These are phyloP conservation scores for Cryptococcus sp. DNA, from an alignment of 1,284 basidiomycete genomes.

Conservation along the genomic window DNA sequence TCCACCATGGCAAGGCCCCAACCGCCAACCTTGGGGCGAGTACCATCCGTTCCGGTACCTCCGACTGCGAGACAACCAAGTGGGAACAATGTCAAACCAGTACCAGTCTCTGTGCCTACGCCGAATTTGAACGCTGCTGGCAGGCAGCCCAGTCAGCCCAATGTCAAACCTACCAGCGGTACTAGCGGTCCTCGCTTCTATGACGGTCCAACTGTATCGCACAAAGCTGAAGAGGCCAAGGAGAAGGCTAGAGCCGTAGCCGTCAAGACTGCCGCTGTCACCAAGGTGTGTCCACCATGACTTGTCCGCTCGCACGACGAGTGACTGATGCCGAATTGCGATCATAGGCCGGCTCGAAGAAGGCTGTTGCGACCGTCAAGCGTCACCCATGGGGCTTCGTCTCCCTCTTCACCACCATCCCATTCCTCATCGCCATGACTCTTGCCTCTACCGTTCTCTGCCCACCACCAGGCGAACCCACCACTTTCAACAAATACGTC, in stretches of 20 bases:
- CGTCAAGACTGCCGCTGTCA: constrained; percentile 17
- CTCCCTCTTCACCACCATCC: constrained; percentile 40
- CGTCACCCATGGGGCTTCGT: constrained; percentile 35
- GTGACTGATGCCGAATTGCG: background rate
- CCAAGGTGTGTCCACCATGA: constrained; percentile 26
- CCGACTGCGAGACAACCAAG: constrained; percentile 12
- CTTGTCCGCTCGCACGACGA: too few species aligned
- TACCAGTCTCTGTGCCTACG: background rate
- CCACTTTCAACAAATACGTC: constrained; percentile 33
- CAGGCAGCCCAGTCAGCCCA: constrained; percentile 10
- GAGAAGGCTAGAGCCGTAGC: constrained; percentile 20
- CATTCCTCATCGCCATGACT: constrained; percentile 42
- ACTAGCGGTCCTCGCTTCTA: constrained; percentile 5
- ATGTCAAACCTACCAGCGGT: constrained; percentile 5
- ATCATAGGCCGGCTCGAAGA: constrained; percentile 22
- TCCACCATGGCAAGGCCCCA: too few species aligned
- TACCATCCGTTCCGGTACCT: constrained; percentile 13
- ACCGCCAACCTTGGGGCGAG: background rate
- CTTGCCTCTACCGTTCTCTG: constrained; percentile 48
- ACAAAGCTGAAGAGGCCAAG: constrained; percentile 14
- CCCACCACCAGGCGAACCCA: constrained; percentile 33
- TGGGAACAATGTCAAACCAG: background rate
- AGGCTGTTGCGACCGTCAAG: constrained; percentile 22
- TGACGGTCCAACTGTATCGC: constrained; percentile 35
- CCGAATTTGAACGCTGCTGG: background rate